A percentile compares a stretch with the other conserved stretches of the same genome.
Conservation (phyloP, 2,329 filamentous ascomycete species). For the Paracoccidioides lutzii region DNA sequence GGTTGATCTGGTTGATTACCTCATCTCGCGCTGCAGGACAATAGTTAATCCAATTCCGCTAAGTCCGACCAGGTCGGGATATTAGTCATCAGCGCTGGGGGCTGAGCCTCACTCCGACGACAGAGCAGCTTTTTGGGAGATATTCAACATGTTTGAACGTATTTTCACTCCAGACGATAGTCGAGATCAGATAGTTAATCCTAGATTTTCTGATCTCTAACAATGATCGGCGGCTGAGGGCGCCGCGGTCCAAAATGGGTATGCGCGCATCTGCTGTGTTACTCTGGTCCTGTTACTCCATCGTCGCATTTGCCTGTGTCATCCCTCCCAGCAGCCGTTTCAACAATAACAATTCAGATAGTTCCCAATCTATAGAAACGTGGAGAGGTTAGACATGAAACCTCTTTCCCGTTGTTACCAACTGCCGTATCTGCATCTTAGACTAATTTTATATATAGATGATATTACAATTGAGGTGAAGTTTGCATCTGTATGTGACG, state of each 20-base stretch:
- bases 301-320: background rate
- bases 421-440: background rate
- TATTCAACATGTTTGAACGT: too few relatives aligned
- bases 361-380: background rate
- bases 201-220: background rate
- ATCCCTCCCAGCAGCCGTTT: background rate
- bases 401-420: background rate
- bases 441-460: slow-evolving; percentile 13
- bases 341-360: background rate
- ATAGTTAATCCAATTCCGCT: background rate
- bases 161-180: too few relatives aligned
- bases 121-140: background rate
- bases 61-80: background rate
- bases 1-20: too few relatives aligned
- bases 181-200: background rate
- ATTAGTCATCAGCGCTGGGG: background rate
- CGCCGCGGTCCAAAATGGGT: slow-evolving; percentile 1
- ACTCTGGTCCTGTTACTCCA: background rate
- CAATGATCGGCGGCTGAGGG: background rate
- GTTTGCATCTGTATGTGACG: slow-evolving; percentile 15
- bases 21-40: background rate
- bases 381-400: slow-evolving; percentile 5
- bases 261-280: background rate
- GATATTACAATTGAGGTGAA: slow-evolving; percentile 12
- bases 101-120: slow-evolving; percentile 1